Conservation (phyloP, 139 green algal species). For the Penium margaritaceum region DNA sequence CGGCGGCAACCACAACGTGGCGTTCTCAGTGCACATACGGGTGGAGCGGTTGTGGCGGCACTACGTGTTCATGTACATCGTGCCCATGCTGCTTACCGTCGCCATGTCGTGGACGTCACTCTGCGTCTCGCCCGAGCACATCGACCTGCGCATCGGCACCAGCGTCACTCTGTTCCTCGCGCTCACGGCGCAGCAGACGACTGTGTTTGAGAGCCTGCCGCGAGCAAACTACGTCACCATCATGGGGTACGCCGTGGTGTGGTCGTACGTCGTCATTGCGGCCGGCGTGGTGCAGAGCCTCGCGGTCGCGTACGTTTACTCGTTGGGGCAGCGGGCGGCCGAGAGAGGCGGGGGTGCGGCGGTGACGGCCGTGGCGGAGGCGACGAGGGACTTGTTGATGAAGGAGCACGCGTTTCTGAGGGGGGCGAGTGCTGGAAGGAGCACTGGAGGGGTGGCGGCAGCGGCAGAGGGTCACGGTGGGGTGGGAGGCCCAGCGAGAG, state of each 20-base stretch:
- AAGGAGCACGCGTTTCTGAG: neutral
- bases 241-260: neutral
- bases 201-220: neutral
- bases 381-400: neutral
- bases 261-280: neutral
- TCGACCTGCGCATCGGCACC: neutral
- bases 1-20: no score
- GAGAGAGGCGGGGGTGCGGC: neutral
- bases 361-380: neutral
- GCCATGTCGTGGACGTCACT: conserved; percentile 2
- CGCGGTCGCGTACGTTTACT: neutral
- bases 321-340: neutral
- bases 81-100: neutral
- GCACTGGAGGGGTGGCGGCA: neutral
- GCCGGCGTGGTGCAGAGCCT: neutral
- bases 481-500: neutral
- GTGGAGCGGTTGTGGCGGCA: neutral
- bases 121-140: neutral
- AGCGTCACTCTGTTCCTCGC: neutral
- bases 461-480: neutral
- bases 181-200: neutral
- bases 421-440: neutral
- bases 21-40: neutral
- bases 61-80: conserved; percentile 3
- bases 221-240: conserved; percentile 3